phyloP scores from a whole-genome alignment of 768 basidiomycete species.

The Cubamyces lactineus region DNA sequence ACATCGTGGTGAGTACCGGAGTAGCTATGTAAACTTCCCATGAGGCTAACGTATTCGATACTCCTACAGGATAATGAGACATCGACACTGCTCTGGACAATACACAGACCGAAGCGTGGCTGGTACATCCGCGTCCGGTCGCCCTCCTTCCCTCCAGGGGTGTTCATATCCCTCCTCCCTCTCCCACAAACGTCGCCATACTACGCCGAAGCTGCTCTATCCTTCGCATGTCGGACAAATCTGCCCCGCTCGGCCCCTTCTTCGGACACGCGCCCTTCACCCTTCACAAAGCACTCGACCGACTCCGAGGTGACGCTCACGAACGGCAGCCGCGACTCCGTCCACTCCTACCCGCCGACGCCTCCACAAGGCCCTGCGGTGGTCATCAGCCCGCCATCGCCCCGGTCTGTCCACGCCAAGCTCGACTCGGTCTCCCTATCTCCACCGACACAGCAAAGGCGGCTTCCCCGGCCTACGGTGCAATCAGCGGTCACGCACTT shows the following conservation, averaged over 20 bases:
- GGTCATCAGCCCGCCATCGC: conserved; percentile 34
- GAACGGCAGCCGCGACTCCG: conserved; percentile 25
- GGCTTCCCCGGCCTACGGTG: conserved; percentile 10
- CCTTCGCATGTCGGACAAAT: conserved; percentile 41
- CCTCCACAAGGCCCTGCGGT: conserved; percentile 35
- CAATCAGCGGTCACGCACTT: conserved; percentile 33
- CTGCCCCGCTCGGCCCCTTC: conserved; percentile 15
- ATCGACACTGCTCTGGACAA: conserved; percentile 68
- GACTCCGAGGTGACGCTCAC: conserved; percentile 38
- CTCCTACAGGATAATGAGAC: conserved; percentile 63
- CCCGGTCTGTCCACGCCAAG: conserved; percentile 34
- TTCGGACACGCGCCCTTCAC: conserved; percentile 13
- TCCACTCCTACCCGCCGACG: conserved; percentile 43
- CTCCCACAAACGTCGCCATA: conserved; percentile 36
- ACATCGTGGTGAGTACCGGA: conserved; percentile 59
- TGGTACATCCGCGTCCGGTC: conserved; percentile 84
- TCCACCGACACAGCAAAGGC: conserved; percentile 1
- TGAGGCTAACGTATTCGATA: not conserved
- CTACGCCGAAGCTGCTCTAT: conserved; percentile 37
- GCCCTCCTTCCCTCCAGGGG: conserved; percentile 64
- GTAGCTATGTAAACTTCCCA: not conserved
- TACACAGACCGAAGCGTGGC: conserved; percentile 78
- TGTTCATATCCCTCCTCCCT: conserved; percentile 41
- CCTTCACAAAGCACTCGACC: conserved; percentile 23
- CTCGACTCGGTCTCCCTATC: conserved; percentile 32